Conservation (phyloP, 139 green algal genomes). For the Chlorella vulgaris region DNA sequence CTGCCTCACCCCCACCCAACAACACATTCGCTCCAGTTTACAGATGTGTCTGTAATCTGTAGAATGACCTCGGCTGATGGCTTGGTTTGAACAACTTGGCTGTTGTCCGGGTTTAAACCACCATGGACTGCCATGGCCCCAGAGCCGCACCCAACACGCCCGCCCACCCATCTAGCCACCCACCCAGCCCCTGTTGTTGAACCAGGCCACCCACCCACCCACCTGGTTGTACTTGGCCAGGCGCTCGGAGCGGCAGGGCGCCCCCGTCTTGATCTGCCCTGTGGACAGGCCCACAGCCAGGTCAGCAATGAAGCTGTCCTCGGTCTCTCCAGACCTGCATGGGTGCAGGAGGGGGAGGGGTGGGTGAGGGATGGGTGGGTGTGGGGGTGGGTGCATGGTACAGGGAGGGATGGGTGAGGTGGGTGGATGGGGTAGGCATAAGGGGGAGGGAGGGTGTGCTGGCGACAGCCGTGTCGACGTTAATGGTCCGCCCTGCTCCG, state of each 20-base stretch:
- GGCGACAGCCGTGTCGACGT: no score
- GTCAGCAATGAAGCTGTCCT: conserved; percentile 99
- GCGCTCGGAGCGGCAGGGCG: conserved; percentile 94
- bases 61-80: no score
- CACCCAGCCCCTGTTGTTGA: not conserved
- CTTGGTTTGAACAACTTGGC: no score
- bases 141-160: not conserved
- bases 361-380: not conserved
- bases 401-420: not conserved
- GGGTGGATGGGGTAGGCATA: no score
- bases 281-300: conserved; percentile 95
- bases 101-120: no score
- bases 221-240: conserved; percentile 99
- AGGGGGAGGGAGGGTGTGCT: no score
- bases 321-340: conserved; percentile 90
- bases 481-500: no score
- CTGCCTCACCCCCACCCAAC: no score
- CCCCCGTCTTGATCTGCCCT: conserved; percentile 99
- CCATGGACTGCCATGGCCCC: no score
- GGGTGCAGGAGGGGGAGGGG: not conserved
- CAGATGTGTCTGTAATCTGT: not conserved
- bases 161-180: not conserved
- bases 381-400: not conserved
- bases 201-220: not conserved
- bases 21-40: no score